Conservation (phyloP, 805 yeast species). For the Hanseniaspora clermontiae region DNA sequence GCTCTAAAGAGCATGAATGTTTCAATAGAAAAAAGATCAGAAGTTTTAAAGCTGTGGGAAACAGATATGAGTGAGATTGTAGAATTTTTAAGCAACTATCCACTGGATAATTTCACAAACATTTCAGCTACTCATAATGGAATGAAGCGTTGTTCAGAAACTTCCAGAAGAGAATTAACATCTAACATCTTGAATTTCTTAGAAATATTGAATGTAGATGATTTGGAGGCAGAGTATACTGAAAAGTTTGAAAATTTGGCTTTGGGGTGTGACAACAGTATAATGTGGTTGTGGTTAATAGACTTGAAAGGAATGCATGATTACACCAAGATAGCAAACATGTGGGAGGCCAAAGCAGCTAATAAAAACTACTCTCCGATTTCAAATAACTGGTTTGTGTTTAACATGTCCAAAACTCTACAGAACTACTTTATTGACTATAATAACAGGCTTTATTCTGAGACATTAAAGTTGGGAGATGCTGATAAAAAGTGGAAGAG, state of each 20-base stretch:
- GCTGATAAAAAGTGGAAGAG: slow-evolving; percentile 24
- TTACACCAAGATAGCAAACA: slow-evolving; percentile 15
- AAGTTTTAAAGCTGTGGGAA: slow-evolving; percentile 2
- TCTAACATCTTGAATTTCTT: background rate
- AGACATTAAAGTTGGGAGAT: background rate
- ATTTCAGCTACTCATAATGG: slow-evolving; percentile 8
- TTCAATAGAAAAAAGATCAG: background rate
- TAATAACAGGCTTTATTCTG: slow-evolving; percentile 5
- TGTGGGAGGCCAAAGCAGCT: slow-evolving; percentile 24
- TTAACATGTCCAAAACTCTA: background rate
- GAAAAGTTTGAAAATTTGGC: slow-evolving; percentile 27
- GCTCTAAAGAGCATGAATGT: slow-evolving; percentile 40
- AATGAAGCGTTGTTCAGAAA: slow-evolving; percentile 10
- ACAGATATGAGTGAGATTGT: background rate
- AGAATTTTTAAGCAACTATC: background rate
- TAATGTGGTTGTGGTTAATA: slow-evolving; percentile 25
- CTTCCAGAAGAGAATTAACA: background rate
- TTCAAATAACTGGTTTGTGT: slow-evolving; percentile 11
- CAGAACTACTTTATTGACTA: slow-evolving; percentile 3
- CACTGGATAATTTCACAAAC: background rate
- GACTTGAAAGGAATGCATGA: slow-evolving; percentile 20
- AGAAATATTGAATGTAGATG: background rate
- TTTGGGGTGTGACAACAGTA: slow-evolving; percentile 19
- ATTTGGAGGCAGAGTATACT: slow-evolving; percentile 24
- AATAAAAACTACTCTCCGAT: slow-evolving; percentile 17